Evolutionary conservation across 331 rosid genomes (phyloP).

Genomic region (Acacia pycnantha): DNA sequence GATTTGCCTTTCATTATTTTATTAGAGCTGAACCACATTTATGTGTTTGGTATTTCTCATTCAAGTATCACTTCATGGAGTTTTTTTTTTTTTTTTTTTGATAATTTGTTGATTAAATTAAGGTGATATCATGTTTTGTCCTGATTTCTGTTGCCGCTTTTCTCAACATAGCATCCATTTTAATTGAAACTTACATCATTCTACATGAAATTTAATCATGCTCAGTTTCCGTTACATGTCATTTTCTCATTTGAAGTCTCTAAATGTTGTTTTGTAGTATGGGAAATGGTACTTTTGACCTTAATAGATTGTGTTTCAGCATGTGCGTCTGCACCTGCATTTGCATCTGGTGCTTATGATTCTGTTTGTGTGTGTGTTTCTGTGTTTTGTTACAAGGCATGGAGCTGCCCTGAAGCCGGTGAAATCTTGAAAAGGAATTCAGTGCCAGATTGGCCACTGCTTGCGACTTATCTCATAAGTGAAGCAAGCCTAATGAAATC

Average conservation of each 20-base stretch:
- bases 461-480: constrained; percentile 90
- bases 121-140: not conserved
- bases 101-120: not conserved
- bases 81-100: not conserved
- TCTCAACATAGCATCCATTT: not conserved
- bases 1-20: not conserved
- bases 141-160: not conserved
- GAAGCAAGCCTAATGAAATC: constrained; percentile 80
- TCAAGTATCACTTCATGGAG: not conserved
- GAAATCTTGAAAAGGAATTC: constrained; percentile 63
- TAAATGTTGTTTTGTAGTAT: not conserved
- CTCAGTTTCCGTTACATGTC: not conserved
- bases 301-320: not conserved
- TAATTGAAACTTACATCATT: not conserved
- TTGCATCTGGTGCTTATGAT: not conserved
- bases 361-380: constrained; percentile 3
- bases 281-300: not conserved
- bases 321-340: not conserved
- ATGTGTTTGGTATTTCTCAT: not conserved
- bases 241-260: not conserved
- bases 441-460: constrained; percentile 92
- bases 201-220: not conserved
- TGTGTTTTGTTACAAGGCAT: constrained; percentile 51
- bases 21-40: not conserved
- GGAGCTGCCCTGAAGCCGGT: constrained; percentile 77